Conservation (phyloP, 1,284 basidiomycete genomes). For the Trametes versicolor region DNA sequence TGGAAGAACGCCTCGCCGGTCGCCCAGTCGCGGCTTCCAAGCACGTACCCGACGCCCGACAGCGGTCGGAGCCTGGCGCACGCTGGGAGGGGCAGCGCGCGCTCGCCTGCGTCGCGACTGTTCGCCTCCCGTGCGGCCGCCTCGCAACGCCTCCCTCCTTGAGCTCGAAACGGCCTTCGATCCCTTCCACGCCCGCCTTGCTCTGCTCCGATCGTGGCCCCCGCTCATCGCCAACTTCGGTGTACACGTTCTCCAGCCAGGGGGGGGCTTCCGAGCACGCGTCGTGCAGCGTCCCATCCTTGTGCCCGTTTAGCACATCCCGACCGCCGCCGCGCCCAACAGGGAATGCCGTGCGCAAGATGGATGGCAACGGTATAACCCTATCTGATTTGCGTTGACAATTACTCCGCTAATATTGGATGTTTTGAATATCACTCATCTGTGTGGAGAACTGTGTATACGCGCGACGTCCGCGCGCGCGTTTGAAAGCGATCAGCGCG, state of each 20-base stretch:
- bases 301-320: slow-evolving; percentile 3
- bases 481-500: slow-evolving; percentile 2
- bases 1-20: neutral
- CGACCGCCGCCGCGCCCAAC: slow-evolving; percentile 7
- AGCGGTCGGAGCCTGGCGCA: slow-evolving; percentile 15
- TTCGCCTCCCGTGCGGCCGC: slow-evolving; percentile 14
- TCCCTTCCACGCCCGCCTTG: slow-evolving; percentile 4
- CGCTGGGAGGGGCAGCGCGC: slow-evolving; percentile 4
- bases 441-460: neutral
- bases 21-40: slow-evolving; percentile 10
- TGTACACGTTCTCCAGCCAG: neutral
- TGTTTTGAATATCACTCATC: neutral
- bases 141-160: neutral
- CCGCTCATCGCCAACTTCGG: slow-evolving; percentile 12
- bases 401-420: neutral
- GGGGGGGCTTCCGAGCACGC: slow-evolving; percentile 5
- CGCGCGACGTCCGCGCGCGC: neutral
- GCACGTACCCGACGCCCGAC: slow-evolving; percentile 17
- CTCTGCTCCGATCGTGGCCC: slow-evolving; percentile 16
- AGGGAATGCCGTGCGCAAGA: neutral
- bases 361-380: neutral
- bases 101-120: slow-evolving; percentile 19
- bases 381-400: neutral
- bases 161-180: slow-evolving; percentile 6
- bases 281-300: neutral